phyloP scores from a whole-genome alignment of 176 grass and related monocot species.

The Pontederia paniculata region DNA sequence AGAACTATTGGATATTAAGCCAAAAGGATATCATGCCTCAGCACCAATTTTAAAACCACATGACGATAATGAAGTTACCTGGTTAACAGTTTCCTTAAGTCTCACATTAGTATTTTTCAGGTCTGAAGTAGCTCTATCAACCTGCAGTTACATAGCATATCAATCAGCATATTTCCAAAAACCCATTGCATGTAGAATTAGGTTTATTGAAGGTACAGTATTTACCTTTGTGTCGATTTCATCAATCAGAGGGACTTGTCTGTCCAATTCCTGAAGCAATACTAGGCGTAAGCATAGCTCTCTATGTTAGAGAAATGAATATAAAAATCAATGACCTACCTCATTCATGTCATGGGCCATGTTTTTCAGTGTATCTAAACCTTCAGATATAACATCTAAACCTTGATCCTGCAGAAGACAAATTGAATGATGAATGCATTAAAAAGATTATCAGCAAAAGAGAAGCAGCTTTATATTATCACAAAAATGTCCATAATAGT shows the following conservation, averaged over 20 bases:
- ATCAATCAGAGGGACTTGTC: constrained; percentile 96
- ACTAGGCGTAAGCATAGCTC: neutral
- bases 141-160: constrained; percentile 22
- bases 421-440: too few relatives aligned
- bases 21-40: too few relatives aligned
- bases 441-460: too few relatives aligned
- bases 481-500: too few relatives aligned
- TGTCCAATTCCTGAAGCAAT: constrained; percentile 77
- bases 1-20: neutral
- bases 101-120: constrained; percentile 80
- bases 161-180: neutral
- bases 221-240: constrained; percentile 96
- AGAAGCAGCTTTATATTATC: too few relatives aligned
- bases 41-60: neutral
- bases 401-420: constrained; percentile 67
- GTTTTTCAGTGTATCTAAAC: constrained; percentile 71
- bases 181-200: neutral
- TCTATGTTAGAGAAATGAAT: too few relatives aligned
- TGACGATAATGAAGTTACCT: constrained; percentile 19
- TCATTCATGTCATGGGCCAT: constrained; percentile 99
- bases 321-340: constrained; percentile 29
- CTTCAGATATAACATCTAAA: constrained; percentile 83
- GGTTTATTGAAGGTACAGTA: neutral
- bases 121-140: constrained; percentile 60
- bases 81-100: constrained; percentile 65